Conservation (phyloP, 306 rosid species). For the Sindora glabra region DNA sequence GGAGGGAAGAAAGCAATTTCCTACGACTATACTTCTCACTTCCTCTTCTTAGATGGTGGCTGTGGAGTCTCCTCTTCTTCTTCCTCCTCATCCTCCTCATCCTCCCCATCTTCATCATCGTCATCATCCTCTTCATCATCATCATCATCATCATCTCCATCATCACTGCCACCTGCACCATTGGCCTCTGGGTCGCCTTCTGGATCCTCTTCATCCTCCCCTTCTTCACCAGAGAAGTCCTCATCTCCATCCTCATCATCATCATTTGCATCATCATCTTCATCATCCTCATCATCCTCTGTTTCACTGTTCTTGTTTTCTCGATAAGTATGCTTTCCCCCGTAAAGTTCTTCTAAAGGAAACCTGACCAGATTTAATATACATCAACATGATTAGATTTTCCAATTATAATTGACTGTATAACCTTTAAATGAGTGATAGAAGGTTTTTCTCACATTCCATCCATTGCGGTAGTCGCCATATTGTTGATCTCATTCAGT, state of each 20-base stretch:
- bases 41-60: conserved; percentile 40
- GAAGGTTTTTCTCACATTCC: conserved; percentile 38
- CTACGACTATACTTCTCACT: conserved; percentile 19
- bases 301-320: conserved; percentile 50
- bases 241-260: conserved; percentile 44
- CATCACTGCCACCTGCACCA: conserved; percentile 53
- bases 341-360: conserved; percentile 27
- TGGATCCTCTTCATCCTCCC: conserved; percentile 37
- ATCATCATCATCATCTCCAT: conserved; percentile 32
- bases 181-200: conserved; percentile 47
- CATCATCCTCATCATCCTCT: conserved; percentile 43
- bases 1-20: conserved; percentile 13
- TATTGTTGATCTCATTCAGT: conserved; percentile 21
- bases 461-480: conserved; percentile 18
- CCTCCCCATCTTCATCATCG: background rate
- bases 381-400: background rate
- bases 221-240: conserved; percentile 42
- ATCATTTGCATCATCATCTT: conserved; percentile 23
- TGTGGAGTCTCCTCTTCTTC: conserved; percentile 33
- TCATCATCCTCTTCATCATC: conserved; percentile 5
- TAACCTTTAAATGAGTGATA: background rate
- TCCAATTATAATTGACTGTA: background rate
- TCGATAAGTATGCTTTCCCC: conserved; percentile 18
- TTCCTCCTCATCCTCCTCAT: conserved; percentile 19
- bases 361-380: conserved; percentile 31